Conservation (phyloP, 495 filamentous ascomycete genomes). For the Evernia prunastri region DNA sequence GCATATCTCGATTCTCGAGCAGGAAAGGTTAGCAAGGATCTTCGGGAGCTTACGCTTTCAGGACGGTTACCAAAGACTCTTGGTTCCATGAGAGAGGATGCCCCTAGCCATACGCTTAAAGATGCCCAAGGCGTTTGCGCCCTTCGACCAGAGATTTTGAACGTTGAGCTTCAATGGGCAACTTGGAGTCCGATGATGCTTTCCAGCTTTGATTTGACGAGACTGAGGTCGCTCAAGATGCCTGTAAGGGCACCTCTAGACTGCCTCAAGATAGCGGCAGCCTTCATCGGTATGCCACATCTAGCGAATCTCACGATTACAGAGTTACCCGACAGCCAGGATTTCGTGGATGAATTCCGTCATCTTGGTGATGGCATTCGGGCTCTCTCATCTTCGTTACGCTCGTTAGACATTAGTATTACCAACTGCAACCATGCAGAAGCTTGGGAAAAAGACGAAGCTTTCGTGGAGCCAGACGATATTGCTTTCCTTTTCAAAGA, state of each 20-base stretch:
- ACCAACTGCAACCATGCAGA: background rate
- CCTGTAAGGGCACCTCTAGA: background rate
- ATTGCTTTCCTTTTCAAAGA: background rate
- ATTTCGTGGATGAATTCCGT: background rate
- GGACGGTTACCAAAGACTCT: background rate
- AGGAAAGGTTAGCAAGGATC: background rate
- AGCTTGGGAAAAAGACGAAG: background rate
- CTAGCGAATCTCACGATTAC: background rate
- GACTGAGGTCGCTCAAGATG: background rate
- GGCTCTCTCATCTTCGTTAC: background rate
- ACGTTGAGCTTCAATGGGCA: background rate
- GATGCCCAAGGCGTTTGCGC: background rate
- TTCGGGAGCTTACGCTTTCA: background rate
- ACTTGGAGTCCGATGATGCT: background rate
- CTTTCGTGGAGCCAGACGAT: background rate
- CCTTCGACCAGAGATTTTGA: background rate
- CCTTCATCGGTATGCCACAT: background rate
- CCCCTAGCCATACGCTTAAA: background rate
- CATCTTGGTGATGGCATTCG: background rate
- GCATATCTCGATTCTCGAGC: background rate
- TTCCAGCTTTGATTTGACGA: conserved; percentile 1
- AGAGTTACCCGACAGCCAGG: background rate
- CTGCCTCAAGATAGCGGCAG: background rate
- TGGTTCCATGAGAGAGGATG: background rate
- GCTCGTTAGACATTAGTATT: background rate